Conservation (phyloP, 768 basidiomycete species). For the Mrakia frigida region DNA sequence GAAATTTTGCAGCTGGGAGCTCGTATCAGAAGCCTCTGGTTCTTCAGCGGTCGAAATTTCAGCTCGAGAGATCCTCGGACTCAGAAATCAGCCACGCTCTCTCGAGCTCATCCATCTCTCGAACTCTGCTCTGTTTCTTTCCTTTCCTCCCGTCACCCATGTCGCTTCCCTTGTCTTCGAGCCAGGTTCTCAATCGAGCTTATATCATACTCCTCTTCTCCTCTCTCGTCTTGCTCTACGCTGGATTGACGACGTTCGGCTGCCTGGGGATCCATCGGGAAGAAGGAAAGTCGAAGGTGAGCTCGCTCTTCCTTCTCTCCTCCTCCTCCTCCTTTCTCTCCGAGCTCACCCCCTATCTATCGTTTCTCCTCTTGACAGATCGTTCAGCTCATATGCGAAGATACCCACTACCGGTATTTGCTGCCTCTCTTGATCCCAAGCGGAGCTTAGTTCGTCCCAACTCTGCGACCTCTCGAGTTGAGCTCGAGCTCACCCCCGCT, state of each 20-base stretch:
- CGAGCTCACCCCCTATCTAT: not conserved
- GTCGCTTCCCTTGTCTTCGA: not conserved
- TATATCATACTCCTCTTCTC: not conserved
- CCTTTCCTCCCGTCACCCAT: too few species aligned
- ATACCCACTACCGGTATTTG: conserved; percentile 90
- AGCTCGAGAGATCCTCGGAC: too few species aligned
- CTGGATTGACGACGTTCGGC: not conserved
- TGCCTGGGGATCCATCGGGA: not conserved
- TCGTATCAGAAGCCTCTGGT: too few species aligned
- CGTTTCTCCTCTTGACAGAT: not conserved
- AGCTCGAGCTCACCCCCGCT: not conserved
- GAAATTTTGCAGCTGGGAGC: too few species aligned
- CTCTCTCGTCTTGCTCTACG: not conserved
- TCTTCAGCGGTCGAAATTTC: too few species aligned
- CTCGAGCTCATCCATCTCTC: too few species aligned
- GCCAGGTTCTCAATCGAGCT: not conserved
- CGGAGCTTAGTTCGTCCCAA: conserved; percentile 52
- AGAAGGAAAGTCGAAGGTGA: not conserved
- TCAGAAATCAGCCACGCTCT: too few species aligned
- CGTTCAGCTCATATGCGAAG: conserved; percentile 42
- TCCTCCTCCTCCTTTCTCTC: not conserved
- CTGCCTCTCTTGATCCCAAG: conserved; percentile 70
- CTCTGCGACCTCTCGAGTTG: not conserved
- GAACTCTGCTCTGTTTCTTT: too few species aligned
- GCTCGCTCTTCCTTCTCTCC: not conserved